Base-by-base conservation (phyloP, 768 basidiomycete genomes). In the Tulasnella calospora region DNA sequence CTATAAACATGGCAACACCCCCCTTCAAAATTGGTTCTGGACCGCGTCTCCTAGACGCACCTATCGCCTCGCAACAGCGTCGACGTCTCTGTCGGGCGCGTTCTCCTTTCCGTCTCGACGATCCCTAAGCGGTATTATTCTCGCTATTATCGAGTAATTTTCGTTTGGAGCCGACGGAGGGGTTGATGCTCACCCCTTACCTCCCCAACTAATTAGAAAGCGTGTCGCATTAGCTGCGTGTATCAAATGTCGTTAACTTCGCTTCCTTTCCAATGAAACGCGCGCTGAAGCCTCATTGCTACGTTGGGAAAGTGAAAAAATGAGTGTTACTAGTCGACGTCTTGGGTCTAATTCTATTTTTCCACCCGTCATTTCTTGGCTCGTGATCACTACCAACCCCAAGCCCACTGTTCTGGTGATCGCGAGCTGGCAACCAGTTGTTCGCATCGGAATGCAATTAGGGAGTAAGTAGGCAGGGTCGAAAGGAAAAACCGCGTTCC, bases 331-430 rank as follows among this genome's bases (percentile, higher is more conserved):
- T 2, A 8, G 41, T 8, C 7, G 3, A n/a, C 10, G 61, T 67
- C 61, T 67, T 67, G 61, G n/a, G 61, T 67, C 61, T 67, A 67
- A 67, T 67, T 67, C 33, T 67, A 67, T 67, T 67, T 67, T n/a
- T 33, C 30, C 61, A 12, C 30, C 15, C 13, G 17, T 13, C 27
- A 13, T 30, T 7, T 27, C 33, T 27, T 30, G 27, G 27, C 33
- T 30, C 61, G 27, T 67, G 33, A 67, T 13, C 12, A 67, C 8
- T 21, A 23, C 55, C n/a, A 7, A 8, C 41, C 41, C 41, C 41
- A 23, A 23, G 47, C 10, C 47, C 47, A 51, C 2, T 51, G 47
- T 51, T 6, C 47, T 51, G 47, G 47, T 3, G 21, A 51, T 51
- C 23, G 21, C 21, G 47, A 23, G 17, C 23, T 51, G 47, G 41